Percentiles rank a stretch among this genome's conserved stretches.
phyloP scores from a whole-genome alignment of 805 yeast species.

The Nakazawaea pomicola region DNA sequence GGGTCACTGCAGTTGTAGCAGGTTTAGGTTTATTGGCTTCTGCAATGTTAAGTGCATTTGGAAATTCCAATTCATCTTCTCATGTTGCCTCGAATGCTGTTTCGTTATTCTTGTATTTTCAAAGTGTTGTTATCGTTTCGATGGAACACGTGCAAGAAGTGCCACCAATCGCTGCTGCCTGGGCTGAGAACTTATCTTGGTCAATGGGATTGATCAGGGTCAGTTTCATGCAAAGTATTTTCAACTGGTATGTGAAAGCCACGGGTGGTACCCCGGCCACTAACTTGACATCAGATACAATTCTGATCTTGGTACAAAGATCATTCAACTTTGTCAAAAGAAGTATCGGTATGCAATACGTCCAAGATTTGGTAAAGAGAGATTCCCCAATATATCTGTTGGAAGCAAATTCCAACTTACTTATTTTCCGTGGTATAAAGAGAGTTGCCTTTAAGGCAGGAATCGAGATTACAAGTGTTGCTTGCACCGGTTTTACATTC shows the following conservation, averaged over 20 bases:
- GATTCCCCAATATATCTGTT: slow-evolving; percentile 28
- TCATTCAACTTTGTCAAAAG: slow-evolving; percentile 30
- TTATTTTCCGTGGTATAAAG: slow-evolving; percentile 80
- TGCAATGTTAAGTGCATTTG: slow-evolving; percentile 78
- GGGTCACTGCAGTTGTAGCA: slow-evolving; percentile 91
- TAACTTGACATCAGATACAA: slow-evolving; percentile 54
- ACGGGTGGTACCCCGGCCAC: slow-evolving; percentile 86
- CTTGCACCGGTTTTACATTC: slow-evolving; percentile 82
- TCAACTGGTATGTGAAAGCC: slow-evolving; percentile 79
- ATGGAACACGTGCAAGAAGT: slow-evolving; percentile 83
- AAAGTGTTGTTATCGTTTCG: slow-evolving; percentile 74
- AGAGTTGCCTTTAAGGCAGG: slow-evolving; percentile 72
- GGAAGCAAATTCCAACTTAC: slow-evolving; percentile 51
- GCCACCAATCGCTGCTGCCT: slow-evolving; percentile 89
- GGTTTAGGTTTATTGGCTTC: slow-evolving; percentile 83
- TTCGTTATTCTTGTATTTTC: slow-evolving; percentile 82
- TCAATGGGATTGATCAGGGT: slow-evolving; percentile 86
- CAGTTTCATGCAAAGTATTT: slow-evolving; percentile 76
- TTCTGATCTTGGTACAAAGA: slow-evolving; percentile 73
- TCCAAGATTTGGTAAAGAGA: slow-evolving; percentile 20
- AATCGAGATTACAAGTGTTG: slow-evolving; percentile 81
- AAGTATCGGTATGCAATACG: slow-evolving; percentile 6
- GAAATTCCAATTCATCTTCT: slow-evolving; percentile 85
- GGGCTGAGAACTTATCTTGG: slow-evolving; percentile 93
- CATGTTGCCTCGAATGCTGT: slow-evolving; percentile 84